These are phyloP conservation scores for Phaeosphaeriaceae sp. DNA, from an alignment of 2,329 filamentous ascomycete genomes.

Conservation along the genomic window DNA sequence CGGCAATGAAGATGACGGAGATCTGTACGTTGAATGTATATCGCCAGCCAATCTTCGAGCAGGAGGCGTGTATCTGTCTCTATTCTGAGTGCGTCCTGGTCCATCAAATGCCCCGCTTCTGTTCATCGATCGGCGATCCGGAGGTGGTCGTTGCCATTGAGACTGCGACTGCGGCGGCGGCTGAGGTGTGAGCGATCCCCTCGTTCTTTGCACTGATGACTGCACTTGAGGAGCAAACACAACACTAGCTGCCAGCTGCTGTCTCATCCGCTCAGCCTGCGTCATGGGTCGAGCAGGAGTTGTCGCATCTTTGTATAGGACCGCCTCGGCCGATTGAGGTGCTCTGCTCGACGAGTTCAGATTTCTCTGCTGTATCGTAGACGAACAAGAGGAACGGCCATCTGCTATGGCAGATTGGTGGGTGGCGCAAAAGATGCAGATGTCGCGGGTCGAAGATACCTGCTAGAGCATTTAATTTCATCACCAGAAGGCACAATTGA, in stretches of 20 bases:
- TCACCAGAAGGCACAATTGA: neutral
- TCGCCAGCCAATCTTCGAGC: conserved; percentile 8
- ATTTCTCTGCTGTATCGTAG: conserved; percentile 35
- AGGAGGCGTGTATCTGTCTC: conserved; percentile 22
- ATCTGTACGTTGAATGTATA: conserved; percentile 6
- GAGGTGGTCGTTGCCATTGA: conserved; percentile 13
- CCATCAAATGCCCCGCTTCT: conserved; percentile 23
- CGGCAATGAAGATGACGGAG: conserved; percentile 2
- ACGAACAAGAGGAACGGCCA: conserved; percentile 15
- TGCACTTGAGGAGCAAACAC: conserved; percentile 12
- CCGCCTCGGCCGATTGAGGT: conserved; percentile 37
- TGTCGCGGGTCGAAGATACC: conserved; percentile 44
- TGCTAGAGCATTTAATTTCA: conserved; percentile 17
- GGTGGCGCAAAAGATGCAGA: conserved; percentile 50
- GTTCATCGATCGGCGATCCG: conserved; percentile 21
- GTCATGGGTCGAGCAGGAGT: conserved; percentile 25
- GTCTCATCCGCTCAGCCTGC: conserved; percentile 38
- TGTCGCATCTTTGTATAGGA: conserved; percentile 33
- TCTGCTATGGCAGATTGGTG: conserved; percentile 35
- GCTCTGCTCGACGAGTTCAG: conserved; percentile 43
- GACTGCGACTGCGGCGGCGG: conserved; percentile 11
- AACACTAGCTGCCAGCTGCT: conserved; percentile 27
- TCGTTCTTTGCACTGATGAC: conserved; percentile 24
- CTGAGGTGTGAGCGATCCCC: conserved; percentile 13
- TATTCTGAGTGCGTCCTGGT: conserved; percentile 22